Conservation (phyloP, 1,284 basidiomycete genomes). For the Malassezia restricta region DNA sequence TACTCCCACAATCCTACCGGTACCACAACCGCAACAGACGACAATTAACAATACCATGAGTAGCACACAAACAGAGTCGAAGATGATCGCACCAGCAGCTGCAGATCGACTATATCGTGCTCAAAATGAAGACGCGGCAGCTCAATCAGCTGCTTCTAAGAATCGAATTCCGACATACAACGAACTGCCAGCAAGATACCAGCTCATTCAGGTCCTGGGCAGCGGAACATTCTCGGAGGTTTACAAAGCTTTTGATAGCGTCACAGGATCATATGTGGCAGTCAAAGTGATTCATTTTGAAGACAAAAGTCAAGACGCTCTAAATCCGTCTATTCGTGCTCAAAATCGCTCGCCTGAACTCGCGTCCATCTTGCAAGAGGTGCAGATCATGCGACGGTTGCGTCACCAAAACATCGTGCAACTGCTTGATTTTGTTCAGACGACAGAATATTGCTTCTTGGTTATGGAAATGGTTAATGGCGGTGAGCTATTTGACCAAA, state of each 20-base stretch:
- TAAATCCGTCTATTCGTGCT: conserved; percentile 39
- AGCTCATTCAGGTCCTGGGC: conserved; percentile 37
- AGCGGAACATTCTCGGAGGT: conserved; percentile 92
- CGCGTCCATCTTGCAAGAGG: conserved; percentile 97
- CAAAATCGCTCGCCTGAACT: conserved; percentile 53
- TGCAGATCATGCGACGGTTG: conserved; percentile 95
- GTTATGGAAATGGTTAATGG: conserved; percentile 71
- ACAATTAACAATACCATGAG: no score
- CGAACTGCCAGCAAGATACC: conserved; percentile 26
- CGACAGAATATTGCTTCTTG: conserved; percentile 82
- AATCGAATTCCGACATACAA: conserved; percentile 8
- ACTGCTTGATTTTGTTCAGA: conserved; percentile 54
- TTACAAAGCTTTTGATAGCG: conserved; percentile 75
- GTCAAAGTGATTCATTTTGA: conserved; percentile 97
- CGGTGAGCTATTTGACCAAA: conserved; percentile 97
- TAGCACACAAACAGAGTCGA: conserved; percentile 5
- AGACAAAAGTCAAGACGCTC: conserved; percentile 56
- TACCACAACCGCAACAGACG: no score
- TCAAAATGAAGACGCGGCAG: background rate
- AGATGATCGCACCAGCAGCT: conserved; percentile 4
- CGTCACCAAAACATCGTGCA: conserved; percentile 77
- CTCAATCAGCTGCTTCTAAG: conserved; percentile 12
- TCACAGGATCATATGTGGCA: conserved; percentile 70
- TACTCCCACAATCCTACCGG: background rate
- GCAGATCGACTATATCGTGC: background rate